phyloP scores from a whole-genome alignment of 495 filamentous ascomycete species.

The Neurospora cerealis region DNA sequence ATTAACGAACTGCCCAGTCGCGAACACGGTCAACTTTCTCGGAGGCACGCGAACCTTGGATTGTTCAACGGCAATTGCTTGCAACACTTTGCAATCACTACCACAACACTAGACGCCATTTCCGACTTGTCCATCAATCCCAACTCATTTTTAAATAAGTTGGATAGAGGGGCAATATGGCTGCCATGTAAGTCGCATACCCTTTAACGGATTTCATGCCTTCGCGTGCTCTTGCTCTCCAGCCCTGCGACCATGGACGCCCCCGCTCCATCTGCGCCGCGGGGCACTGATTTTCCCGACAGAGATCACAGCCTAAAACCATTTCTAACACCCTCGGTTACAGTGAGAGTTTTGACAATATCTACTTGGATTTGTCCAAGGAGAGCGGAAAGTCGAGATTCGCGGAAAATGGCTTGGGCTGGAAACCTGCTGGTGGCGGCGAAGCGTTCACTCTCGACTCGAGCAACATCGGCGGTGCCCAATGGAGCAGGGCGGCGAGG shows the following conservation, averaged over 20 bases:
- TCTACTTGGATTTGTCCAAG: constrained; percentile 88
- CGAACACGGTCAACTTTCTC: background rate
- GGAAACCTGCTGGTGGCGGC: constrained; percentile 79
- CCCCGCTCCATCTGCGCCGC: background rate
- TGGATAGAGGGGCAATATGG: background rate
- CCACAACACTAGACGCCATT: background rate
- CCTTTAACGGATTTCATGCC: background rate
- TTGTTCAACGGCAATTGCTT: background rate
- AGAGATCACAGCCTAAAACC: background rate
- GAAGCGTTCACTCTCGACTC: constrained; percentile 87
- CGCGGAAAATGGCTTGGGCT: constrained; percentile 84
- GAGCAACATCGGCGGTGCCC: constrained; percentile 69
- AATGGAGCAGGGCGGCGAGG: constrained; percentile 90
- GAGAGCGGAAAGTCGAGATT: constrained; percentile 86
- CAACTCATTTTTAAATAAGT: background rate
- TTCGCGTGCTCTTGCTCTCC: background rate
- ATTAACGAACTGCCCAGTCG: background rate
- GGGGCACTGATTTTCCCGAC: background rate
- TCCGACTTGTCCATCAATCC: background rate
- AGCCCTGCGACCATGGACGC: background rate
- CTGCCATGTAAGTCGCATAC: background rate
- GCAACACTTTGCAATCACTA: background rate
- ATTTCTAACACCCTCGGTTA: background rate
- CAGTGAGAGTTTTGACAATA: constrained; percentile 88
- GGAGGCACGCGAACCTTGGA: background rate